Base-by-base conservation (phyloP, 768 basidiomycete genomes). In the Suillus ampliporus region DNA sequence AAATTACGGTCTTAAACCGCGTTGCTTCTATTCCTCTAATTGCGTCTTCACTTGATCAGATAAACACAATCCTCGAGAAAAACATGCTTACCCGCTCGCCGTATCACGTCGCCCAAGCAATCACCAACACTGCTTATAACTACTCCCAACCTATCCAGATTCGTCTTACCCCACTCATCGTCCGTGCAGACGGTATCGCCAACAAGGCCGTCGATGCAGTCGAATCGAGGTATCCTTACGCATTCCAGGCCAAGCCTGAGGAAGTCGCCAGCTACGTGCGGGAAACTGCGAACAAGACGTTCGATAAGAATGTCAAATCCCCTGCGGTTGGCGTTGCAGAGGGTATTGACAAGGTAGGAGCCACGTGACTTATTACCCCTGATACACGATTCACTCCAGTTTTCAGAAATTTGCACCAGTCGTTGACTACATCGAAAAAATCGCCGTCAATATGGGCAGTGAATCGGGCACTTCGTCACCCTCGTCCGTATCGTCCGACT, bases 181-280 rank as follows among this genome's bases (percentile, higher is more conserved):
- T 80, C 59, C 80, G 83, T 52, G 89, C 84, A 2, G 86, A 94
- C 66, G 84, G 76, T n/a, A 77, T 77, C 58, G 92, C 89, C 34
- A 90, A 91, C 82, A 88, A 85, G 79, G 89, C 86, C 34, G 82
- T 92, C 43, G 91, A 94, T 71, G 86, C 74, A 21, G 89, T 93
- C 59, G 82, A 92, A 79, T 80, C 83, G 59, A 84, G 85, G 58
- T 92, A 87, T 72, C 92, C 92, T 14, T 89, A 88, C 71, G 85
- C 91, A 5, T 94, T 93, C 83, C 80, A 86, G 63, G 85, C 85
- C 19, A 85, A 86, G 69, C 88, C 91, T 4, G 89, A 89, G 68
- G 91, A 93, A 3, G 84, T 94, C 23, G 80, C 80, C 35, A 80
- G 78, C 13, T 86, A 84, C 63, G 81, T 92, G 43, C 86, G 83